Base-by-base conservation (phyloP, 2,329 filamentous ascomycete genomes). In the Aspergillus uvarum region DNA sequence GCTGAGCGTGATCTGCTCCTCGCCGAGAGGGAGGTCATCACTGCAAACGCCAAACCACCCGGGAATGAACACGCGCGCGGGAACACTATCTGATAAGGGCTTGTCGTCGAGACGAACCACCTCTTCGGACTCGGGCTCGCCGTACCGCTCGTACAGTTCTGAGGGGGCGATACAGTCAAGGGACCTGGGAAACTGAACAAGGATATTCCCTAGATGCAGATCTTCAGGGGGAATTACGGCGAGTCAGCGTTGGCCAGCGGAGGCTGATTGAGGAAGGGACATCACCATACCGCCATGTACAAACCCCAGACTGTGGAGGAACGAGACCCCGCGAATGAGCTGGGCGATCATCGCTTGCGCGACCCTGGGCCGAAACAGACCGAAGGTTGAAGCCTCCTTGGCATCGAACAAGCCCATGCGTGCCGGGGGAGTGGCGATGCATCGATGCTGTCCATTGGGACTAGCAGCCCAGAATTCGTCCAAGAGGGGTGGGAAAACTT, bases 401-500 rank as follows among this genome's bases (percentile, higher is more conserved):
- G 67, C 62, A 38, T 64, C 64, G 22, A 56, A 60, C 19, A 71
- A 24, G 31, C 60, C 70, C 59, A 66, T 68, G 38, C 32, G 60
- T 49, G 60, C 65, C 2, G 66, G 64, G 5, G 22, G 35, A 49
- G 65, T 67, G 16, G 68, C 65, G 16, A 66, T 38, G 47, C 69
- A 71, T 26, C 14, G 57, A 38, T 70, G 69, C 44, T 58, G 59
- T 2, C 66, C 67, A 63, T 72, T 70, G 24, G 65, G 65, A 8
- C 68, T 64, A 6, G 31, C 14, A 47, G 65, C 44, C 26, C 51
- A 59, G 55, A 72, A 70, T 26, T 59, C 62, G 76, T 80, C 55
- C 5, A 68, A 12, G 10, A 70, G 29, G 5, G 47, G 47, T 24
- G 59, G 65, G 24, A 71, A 55, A 26, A 60, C 57, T 31, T 59